phyloP scores from a whole-genome alignment of 139 green algal species.

The Tetratostichococcus sp. region DNA sequence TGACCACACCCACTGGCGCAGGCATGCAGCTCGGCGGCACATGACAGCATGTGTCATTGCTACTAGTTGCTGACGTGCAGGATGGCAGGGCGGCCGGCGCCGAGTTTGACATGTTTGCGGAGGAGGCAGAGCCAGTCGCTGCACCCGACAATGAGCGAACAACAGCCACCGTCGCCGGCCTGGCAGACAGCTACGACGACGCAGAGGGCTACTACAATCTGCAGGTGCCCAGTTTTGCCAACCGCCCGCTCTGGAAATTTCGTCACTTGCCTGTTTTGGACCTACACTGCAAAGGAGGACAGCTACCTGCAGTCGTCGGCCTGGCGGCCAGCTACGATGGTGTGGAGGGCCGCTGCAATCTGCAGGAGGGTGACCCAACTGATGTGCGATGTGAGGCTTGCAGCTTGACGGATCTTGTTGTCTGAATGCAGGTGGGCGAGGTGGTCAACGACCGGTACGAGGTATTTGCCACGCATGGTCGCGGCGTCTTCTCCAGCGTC shows the following conservation, averaged over 20 bases:
- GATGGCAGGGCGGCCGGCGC: background rate
- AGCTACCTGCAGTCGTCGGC: no score
- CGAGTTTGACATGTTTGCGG: slow-evolving; percentile 27
- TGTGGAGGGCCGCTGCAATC: slow-evolving; percentile 94
- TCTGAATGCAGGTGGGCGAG: slow-evolving; percentile 78
- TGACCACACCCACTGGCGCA: no score
- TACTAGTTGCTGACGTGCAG: background rate
- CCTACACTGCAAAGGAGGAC: no score
- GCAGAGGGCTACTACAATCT: slow-evolving; percentile 97
- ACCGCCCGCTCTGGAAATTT: no score
- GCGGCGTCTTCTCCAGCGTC: slow-evolving; percentile 94
- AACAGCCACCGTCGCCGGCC: slow-evolving; percentile 7
- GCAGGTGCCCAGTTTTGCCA: slow-evolving; percentile 51
- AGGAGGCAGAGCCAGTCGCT: slow-evolving; percentile 53
- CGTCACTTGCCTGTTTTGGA: no score
- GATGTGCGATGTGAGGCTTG: background rate
- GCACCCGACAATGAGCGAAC: slow-evolving; percentile 23
- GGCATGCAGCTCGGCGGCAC: no score
- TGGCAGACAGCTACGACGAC: slow-evolving; percentile 91
- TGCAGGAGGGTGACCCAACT: slow-evolving; percentile 51
- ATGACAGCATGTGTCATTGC: no score
- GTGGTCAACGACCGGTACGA: slow-evolving; percentile 78
- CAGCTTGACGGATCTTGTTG: no score
- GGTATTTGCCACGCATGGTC: slow-evolving; percentile 67
- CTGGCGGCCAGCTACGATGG: slow-evolving; percentile 94